Evolutionary conservation across 805 yeast genomes (phyloP), one percentile per base, ranked within the genome.

Genomic region (Pichia occidentalis): DNA sequence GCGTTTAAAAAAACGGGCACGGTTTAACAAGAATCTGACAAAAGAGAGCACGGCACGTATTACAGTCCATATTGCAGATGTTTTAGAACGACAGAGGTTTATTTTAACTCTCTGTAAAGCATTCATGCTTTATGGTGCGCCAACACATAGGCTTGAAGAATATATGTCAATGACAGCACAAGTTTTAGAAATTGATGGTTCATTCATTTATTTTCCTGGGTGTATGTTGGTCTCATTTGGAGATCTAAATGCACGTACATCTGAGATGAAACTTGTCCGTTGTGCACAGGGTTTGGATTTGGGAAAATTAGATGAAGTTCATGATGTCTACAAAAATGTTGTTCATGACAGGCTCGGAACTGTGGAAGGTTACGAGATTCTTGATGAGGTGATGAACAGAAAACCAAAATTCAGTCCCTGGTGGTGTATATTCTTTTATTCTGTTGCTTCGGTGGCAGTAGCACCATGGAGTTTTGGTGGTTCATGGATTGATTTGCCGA

Each of bases 221-320:
- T 84, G 95, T 53, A 90, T 90, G 96, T 75, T 90, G 46, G 78
- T 85, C 9, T 83, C 96, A 0, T 90, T 88, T 59, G 95, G 95
- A 55, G 97, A 90, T 58, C 81, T 87, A 3, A 77, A 95, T 1
- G 86, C 97, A 1, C 84, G 95, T 63, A 90, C 97, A 0, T 82
- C 96, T 6, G 97, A 90, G 58, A 88, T 90, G 60, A 94, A 85
- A 50, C 67, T 90, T 43, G 88, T 90, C 2, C 71, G 95, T 50
- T 82, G 88, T 54, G 73, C 77, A 2, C 97, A 90, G 56, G 97
- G 96, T n/a, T 63, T 90, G 36, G 82, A 90, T 54, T 62, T 90
- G 34, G 73, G 83, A 45, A 87, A 86, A 54, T 64, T 90, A 32
- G 83, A 86, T 36, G 83, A 81, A 41, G 78, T 87, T 2, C 96